Base-by-base conservation (phyloP, 2,329 filamentous ascomycete species). In the Exophiala spinifera region DNA sequence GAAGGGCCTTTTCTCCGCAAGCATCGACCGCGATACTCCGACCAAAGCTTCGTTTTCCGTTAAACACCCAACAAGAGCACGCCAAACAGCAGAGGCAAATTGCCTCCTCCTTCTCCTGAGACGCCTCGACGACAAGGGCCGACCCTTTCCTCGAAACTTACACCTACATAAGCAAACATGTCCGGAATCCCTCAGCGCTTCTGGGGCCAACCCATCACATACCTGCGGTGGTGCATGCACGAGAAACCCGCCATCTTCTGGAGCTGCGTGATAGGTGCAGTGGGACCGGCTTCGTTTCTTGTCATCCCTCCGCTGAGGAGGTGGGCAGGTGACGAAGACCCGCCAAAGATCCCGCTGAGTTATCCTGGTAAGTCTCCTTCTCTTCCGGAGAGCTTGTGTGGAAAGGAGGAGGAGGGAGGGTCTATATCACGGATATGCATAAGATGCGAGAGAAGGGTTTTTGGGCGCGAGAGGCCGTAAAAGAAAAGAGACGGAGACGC, bases 161-260 rank as follows among this genome's bases (percentile, higher is more conserved):
- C 14, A 39, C 36, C 15, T 19, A n/a, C 37, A 15, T 31, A n/a
- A 25, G 39, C 64, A 63, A 58, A 56, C 59, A 77, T 77, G 75
- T 71, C 79, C 57, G 79, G 81, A 51, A 50, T 57, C 23, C 87
- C 90, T 65, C 79, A 80, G 67, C 57, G 56, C 10, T 96, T 99
- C 87, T 96, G 87, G 84, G 81, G 84, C 63, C 80, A 82, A 56
- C 94, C 94, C 61, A 68, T 95, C 70, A 85, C 85, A 66, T 97
- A 96, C 84, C 75, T 88, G 67, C 86, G 86, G 74, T 97, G 91
- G 90, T 85, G 91, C 49, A 81, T 88, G 47, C 86, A 90, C 75
- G 87, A 94, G 74, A 88, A 88, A 72, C 94, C 94, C 48, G 91
- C 91, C 56, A 87, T 91, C 76, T 95, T 96, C 80, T 97, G 85